These are phyloP conservation scores for Paramecium tetraurelia DNA, from an alignment of 73 alveolate genomes.

Conservation along the genomic window DNA sequence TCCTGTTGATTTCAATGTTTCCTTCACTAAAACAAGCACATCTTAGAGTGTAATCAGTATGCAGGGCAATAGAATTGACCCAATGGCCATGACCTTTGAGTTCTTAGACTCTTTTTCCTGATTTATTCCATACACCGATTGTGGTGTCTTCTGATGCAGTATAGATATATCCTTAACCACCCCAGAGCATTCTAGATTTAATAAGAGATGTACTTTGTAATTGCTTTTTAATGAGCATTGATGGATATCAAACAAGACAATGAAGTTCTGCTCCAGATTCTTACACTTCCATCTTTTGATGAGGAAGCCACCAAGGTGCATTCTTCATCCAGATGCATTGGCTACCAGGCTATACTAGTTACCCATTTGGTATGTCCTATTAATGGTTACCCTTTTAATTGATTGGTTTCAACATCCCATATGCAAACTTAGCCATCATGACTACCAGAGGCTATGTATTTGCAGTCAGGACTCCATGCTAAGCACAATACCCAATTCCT, in stretches of 20 bases:
- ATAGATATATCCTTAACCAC: constrained; percentile 91
- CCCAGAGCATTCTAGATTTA: constrained; percentile 79
- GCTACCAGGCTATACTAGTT: constrained; percentile 96
- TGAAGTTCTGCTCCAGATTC: constrained; percentile 93
- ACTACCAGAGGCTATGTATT: constrained; percentile 87
- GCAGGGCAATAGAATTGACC: constrained; percentile 81
- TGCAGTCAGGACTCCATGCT: constrained; percentile 87
- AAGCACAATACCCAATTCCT: constrained; percentile 86
- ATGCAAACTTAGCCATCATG: constrained; percentile 83
- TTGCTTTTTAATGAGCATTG: constrained; percentile 92
- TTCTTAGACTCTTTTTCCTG: constrained; percentile 80
- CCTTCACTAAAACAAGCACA: constrained; percentile 82
- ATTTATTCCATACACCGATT: constrained; percentile 90
- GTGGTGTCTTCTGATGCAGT: constrained; percentile 97
- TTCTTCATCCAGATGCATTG: constrained; percentile 83
- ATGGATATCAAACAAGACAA: constrained; percentile 75
- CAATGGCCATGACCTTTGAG: constrained; percentile 95
- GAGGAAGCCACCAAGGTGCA: constrained; percentile 78
- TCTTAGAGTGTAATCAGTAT: constrained; percentile 72
- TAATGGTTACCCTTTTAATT: constrained; percentile 74
- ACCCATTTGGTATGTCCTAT: constrained; percentile 97
- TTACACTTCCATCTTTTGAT: constrained; percentile 89
- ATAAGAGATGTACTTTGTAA: constrained; percentile 71
- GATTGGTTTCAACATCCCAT: constrained; percentile 85
- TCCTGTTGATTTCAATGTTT: constrained; percentile 67